Base-by-base conservation (phyloP, 495 filamentous ascomycete species). In the Aspergillus hancockii region DNA sequence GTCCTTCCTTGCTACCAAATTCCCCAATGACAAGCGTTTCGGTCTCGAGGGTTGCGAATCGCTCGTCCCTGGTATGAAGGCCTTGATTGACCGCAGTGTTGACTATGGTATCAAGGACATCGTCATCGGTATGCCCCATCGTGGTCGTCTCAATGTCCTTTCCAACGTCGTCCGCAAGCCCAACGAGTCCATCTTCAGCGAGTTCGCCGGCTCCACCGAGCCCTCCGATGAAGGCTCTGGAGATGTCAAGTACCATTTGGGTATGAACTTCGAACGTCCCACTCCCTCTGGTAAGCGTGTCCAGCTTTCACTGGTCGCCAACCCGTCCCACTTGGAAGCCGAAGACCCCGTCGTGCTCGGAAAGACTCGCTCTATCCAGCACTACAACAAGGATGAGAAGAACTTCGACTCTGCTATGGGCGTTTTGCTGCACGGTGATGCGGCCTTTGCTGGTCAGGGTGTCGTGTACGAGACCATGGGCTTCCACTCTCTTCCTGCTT, bases 251-350 rank as follows among this genome's bases (percentile, higher is more conserved):
- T 98, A 98, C 78, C 94, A 98, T 79, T 78, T 98, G 67, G 94
- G 94, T 66, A 98, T 98, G 94, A 98, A 98, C 80, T 98, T 98
- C 68, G 95, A 98, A 79, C 91, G 94, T 52, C 94, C 94, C 32
- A 98, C 94, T 21, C 94, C 94, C 55, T 98, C 95, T 25, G 94
- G 94, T 67, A 98, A 97, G 83, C 94, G 94, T 55, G 94, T 98
- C 18, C 94, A 98, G 81, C 86, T 98, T 32, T 98, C 94, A 56
- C 85, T 98, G 49, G 94, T 98, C 54, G 94, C 94, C 74, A 98
- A 98, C 76, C 94, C 94, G 52, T 98, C 94, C 43, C 94, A 98
- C 86, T 79, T 98, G 69, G 94, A 98, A 80, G 94, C 94, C 54
- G 94, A 98, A 75, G 94, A 98, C 70, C 94, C 94, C 21, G 95